These are phyloP conservation scores for Ascocoryne sarcoides DNA, from an alignment of 2,329 filamentous ascomycete species.

Conservation along the genomic window DNA sequence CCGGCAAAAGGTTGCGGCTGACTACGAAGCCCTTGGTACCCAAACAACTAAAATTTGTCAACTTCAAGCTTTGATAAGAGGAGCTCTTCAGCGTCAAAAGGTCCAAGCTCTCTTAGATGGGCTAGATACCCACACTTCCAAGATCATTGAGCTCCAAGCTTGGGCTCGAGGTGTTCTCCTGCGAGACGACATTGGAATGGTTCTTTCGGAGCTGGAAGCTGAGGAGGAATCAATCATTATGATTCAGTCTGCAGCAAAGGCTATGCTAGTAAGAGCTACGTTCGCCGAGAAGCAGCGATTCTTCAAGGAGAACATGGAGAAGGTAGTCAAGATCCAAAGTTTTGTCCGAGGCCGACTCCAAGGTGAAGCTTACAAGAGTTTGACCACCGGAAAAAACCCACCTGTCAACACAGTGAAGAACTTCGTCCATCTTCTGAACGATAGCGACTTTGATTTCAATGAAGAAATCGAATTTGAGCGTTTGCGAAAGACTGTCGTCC, in stretches of 20 bases:
- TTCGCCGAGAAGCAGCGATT: conserved; percentile 82
- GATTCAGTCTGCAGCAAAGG: conserved; percentile 67
- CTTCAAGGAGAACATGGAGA: conserved; percentile 96
- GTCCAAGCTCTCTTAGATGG: conserved; percentile 57
- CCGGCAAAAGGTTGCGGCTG: conserved; percentile 39
- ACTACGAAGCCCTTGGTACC: conserved; percentile 46
- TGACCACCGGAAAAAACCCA: conserved; percentile 93
- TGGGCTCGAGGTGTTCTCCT: conserved; percentile 71
- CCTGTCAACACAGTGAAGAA: conserved; percentile 96
- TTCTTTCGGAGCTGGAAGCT: conserved; percentile 70
- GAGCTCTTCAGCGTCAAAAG: conserved; percentile 52
- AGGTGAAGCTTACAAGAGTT: conserved; percentile 94
- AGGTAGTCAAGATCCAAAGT: conserved; percentile 97
- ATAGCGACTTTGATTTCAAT: conserved; percentile 98
- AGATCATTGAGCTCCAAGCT: conserved; percentile 64
- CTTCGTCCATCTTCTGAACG: conserved; percentile 94
- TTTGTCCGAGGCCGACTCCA: conserved; percentile 92
- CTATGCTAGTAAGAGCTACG: conserved; percentile 59
- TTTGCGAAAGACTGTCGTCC: conserved; percentile 88
- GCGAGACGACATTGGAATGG: conserved; percentile 62
- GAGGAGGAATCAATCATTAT: conserved; percentile 70
- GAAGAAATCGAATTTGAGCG: conserved; percentile 97
- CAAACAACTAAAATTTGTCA: conserved; percentile 48
- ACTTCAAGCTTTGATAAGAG: conserved; percentile 61
- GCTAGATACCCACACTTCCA: conserved; percentile 58